These are phyloP conservation scores for Ziziphus jujuba DNA, from an alignment of 306 rosid genomes.

Conservation along the genomic window DNA sequence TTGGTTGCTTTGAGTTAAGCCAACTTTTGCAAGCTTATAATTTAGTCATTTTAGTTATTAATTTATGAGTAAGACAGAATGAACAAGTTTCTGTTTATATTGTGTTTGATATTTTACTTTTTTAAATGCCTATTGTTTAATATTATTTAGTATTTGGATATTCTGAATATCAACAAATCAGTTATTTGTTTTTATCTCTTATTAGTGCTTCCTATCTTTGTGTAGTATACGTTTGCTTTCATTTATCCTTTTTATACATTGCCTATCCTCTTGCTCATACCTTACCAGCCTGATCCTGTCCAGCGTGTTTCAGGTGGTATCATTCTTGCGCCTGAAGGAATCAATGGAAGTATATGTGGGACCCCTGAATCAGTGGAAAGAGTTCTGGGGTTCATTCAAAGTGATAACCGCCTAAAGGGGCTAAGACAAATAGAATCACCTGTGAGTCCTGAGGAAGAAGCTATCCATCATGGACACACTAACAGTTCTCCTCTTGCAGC, in stretches of 20 bases:
- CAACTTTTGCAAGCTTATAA: background rate
- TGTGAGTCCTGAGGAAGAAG: constrained; percentile 94
- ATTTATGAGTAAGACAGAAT: background rate
- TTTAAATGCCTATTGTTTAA: no score
- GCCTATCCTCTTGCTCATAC: constrained; percentile 12
- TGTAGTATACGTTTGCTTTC: background rate
- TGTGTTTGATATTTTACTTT: no score
- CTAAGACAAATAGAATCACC: constrained; percentile 78
- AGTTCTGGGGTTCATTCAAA: constrained; percentile 69
- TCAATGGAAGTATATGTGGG: constrained; percentile 95
- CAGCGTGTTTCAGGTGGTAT: constrained; percentile 98
- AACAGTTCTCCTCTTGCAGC: constrained; percentile 89
- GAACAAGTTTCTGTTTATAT: background rate
- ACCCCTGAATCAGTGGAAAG: constrained; percentile 66
- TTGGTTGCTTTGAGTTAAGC: background rate
- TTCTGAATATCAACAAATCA: background rate
- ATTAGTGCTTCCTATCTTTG: background rate
- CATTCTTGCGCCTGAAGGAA: constrained; percentile 88
- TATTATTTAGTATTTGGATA: background rate
- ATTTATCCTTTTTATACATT: background rate
- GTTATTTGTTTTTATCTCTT: background rate
- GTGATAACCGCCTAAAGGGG: constrained; percentile 57
- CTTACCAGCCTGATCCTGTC: constrained; percentile 68
- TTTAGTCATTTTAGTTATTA: background rate
- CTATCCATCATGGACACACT: constrained; percentile 80